Percentiles rank a stretch among this genome's conserved stretches.
Evolutionary conservation across 2,329 filamentous ascomycete genomes (phyloP).

Genomic region (Aspergillus oerlinghausenensis): DNA sequence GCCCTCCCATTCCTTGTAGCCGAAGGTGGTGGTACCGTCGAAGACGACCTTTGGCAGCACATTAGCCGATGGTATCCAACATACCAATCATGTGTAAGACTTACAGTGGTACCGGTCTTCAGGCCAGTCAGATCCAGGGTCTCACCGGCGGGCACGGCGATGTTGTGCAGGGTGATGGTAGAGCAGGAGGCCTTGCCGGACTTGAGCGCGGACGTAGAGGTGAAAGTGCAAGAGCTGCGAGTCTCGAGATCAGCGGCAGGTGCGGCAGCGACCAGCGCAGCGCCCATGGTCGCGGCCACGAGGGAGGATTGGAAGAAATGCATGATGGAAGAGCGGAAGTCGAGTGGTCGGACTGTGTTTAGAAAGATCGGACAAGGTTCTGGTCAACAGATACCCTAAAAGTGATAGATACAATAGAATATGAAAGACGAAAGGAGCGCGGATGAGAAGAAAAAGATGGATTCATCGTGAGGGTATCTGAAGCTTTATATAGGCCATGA

Average conservation of each 20-base stretch:
- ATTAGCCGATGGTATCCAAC: not conserved
- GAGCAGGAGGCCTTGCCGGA: slow-evolving; percentile 50
- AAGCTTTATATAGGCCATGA: not conserved
- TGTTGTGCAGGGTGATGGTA: slow-evolving; percentile 49
- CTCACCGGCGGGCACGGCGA: slow-evolving; percentile 54
- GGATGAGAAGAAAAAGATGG: not conserved
- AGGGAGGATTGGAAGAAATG: slow-evolving; percentile 10
- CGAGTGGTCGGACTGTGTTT: not conserved
- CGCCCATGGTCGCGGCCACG: slow-evolving; percentile 11
- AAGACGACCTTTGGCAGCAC: slow-evolving; percentile 49
- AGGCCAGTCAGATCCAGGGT: slow-evolving; percentile 57
- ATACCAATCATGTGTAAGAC: not conserved
- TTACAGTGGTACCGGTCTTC: slow-evolving; percentile 46
- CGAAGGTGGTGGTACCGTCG: slow-evolving; percentile 61
- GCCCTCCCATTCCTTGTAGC: slow-evolving; percentile 60
- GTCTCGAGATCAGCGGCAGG: slow-evolving; percentile 16
- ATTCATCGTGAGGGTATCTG: not conserved
- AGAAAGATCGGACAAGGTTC: not conserved
- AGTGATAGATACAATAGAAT: not conserved
- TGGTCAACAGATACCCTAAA: not conserved
- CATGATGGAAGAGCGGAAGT: slow-evolving; percentile 6
- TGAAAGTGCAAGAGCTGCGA: slow-evolving; percentile 51
- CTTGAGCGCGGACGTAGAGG: slow-evolving; percentile 44
- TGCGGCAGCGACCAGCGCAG: slow-evolving; percentile 15
- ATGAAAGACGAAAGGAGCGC: not conserved